phyloP scores from a whole-genome alignment of 1,139 yeast genomes.

The Zygosaccharomyces sapae region DNA sequence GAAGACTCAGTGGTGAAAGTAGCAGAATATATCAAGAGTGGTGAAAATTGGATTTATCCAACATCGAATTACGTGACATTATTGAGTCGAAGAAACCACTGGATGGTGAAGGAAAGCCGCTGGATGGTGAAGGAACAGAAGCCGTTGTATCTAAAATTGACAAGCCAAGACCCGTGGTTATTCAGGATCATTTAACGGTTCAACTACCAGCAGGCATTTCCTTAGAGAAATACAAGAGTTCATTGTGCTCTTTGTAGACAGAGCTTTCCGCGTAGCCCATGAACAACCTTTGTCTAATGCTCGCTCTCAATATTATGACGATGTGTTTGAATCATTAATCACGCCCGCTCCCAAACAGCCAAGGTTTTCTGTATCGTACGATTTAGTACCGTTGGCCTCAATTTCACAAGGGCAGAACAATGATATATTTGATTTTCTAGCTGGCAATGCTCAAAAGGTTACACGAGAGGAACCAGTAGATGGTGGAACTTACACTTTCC shows the following conservation, averaged over 20 bases:
- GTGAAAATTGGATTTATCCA: constrained; percentile 69
- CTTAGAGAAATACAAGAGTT: constrained; percentile 16
- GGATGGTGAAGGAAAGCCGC: constrained; percentile 17
- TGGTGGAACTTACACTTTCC: constrained; percentile 19
- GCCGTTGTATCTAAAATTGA: constrained; percentile 6
- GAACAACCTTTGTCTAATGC: constrained; percentile 21
- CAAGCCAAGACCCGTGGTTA: constrained; percentile 31
- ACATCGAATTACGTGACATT: constrained; percentile 52
- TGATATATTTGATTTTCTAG: constrained; percentile 47
- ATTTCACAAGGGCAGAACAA: constrained; percentile 31
- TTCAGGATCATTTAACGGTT: constrained; percentile 22
- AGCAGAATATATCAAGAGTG: constrained; percentile 52
- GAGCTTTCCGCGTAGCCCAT: constrained; percentile 26
- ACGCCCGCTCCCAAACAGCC: constrained; percentile 54
- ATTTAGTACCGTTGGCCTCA: constrained; percentile 21
- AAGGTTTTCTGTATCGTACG: constrained; percentile 49
- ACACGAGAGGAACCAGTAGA: not conserved
- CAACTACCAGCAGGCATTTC: constrained; percentile 19
- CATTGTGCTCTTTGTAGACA: constrained; percentile 22
- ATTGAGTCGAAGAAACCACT: constrained; percentile 30
- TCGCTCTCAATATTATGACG: constrained; percentile 50
- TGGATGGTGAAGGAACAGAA: constrained; percentile 21
- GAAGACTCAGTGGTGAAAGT: constrained; percentile 50
- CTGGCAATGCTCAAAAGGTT: constrained; percentile 21
- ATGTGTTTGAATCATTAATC: constrained; percentile 62